These are phyloP conservation scores for Crucibulum cyathiforme DNA, from an alignment of 1,284 basidiomycete species.

Conservation along the genomic window DNA sequence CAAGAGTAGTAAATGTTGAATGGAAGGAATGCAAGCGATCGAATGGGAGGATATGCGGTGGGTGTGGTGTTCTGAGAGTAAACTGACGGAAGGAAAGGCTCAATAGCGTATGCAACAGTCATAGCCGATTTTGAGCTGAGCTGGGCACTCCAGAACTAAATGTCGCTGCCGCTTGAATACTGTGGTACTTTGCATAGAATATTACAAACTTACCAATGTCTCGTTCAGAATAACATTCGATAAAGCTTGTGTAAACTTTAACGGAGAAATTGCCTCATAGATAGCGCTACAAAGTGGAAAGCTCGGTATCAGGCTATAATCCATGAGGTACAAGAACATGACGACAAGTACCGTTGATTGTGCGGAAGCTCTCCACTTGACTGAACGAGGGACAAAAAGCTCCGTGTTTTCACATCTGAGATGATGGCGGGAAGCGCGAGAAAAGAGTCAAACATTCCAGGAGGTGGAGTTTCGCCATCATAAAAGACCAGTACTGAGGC, in stretches of 20 bases:
- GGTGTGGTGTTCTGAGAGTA: slow-evolving; percentile 4
- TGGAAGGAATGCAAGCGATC: slow-evolving; percentile 44
- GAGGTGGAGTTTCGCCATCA: slow-evolving; percentile 29
- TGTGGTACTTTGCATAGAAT: neutral
- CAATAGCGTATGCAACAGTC: slow-evolving; percentile 52
- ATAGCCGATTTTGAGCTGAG: slow-evolving; percentile 11
- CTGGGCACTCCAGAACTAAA: neutral
- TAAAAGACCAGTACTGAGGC: slow-evolving; percentile 52
- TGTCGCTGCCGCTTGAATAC: neutral
- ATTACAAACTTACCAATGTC: neutral
- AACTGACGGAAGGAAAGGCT: slow-evolving; percentile 48
- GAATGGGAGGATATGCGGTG: slow-evolving; percentile 50
- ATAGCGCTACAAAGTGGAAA: too few relatives aligned
- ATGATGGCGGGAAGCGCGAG: slow-evolving; percentile 17
- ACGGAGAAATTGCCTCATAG: too few relatives aligned
- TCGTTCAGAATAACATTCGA: neutral
- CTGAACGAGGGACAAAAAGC: too few relatives aligned
- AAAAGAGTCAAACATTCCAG: neutral
- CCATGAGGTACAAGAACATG: too few relatives aligned
- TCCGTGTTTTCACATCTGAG: slow-evolving; percentile 34
- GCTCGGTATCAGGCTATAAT: too few relatives aligned
- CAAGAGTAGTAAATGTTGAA: slow-evolving; percentile 53
- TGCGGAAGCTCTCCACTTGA: too few relatives aligned
- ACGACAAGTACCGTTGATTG: too few relatives aligned
- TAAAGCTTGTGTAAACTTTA: slow-evolving; percentile 16